phyloP scores from a whole-genome alignment of 2,329 filamentous ascomycete genomes.

The Colletotrichum agaves region DNA sequence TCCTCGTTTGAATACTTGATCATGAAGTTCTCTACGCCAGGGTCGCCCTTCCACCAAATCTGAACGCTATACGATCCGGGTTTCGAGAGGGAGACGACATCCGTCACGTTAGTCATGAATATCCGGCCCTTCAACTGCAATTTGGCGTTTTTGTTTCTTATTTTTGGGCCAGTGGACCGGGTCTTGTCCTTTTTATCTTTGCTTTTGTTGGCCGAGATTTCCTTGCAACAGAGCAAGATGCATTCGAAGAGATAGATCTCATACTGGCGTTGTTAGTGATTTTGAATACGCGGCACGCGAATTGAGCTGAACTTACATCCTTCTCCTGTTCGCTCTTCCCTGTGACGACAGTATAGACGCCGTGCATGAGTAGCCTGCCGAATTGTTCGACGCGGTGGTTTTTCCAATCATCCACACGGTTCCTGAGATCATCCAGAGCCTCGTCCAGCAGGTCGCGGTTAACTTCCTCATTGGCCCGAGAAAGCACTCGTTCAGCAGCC shows the following conservation, averaged over 20 bases:
- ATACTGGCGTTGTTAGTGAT: constrained; percentile 67
- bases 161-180: constrained; percentile 65
- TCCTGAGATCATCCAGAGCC: constrained; percentile 83
- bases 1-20: constrained; percentile 95
- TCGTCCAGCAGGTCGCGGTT: constrained; percentile 87
- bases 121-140: constrained; percentile 96
- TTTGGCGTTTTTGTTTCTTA: constrained; percentile 76
- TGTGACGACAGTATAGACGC: constrained; percentile 91
- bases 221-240: constrained; percentile 97
- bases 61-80: constrained; percentile 94
- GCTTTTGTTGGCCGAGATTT: constrained; percentile 84
- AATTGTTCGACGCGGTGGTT: constrained; percentile 91
- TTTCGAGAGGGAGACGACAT: constrained; percentile 87
- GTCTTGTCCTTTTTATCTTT: constrained; percentile 81
- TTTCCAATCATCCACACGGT: constrained; percentile 96
- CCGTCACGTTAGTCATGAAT: constrained; percentile 98
- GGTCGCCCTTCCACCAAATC: constrained; percentile 98
- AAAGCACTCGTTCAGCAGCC: constrained; percentile 82
- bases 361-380: constrained; percentile 86
- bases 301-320: constrained; percentile 69
- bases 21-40: constrained; percentile 94
- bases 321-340: constrained; percentile 90
- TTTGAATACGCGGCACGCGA: too few relatives aligned
- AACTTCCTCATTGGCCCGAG: constrained; percentile 90
- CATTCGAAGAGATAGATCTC: constrained; percentile 97